Conservation (phyloP, 83 land plant species). For the Picea mariana region DNA sequence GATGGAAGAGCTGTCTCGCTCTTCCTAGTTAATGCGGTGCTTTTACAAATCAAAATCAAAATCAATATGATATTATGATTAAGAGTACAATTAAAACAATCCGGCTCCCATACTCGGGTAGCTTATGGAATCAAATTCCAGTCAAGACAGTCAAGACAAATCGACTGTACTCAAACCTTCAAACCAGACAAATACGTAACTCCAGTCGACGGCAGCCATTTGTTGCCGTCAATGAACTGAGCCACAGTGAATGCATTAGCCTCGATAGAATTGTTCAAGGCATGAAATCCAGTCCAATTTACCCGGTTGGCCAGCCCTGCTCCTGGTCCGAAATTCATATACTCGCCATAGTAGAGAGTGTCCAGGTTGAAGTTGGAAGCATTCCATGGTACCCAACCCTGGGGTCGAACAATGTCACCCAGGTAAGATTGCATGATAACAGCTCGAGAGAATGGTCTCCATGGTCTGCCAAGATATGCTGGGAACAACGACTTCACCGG, state of each 20-base stretch:
- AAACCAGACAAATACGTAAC: conserved; percentile 23
- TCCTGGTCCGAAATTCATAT: conserved; percentile 55
- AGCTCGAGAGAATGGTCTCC: conserved; percentile 7
- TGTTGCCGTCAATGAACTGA: conserved; percentile 42
- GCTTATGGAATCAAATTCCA: no score
- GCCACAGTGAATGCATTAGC: conserved; percentile 58
- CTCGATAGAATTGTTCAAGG: conserved; percentile 12
- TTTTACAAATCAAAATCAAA: no score
- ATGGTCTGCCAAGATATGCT: conserved; percentile 8
- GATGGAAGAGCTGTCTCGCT: no score
- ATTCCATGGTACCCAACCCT: conserved; percentile 12
- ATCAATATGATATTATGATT: no score
- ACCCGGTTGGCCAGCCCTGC: conserved; percentile 37
- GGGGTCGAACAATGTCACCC: not conserved
- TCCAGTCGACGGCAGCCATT: conserved; percentile 54
- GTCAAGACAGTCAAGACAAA: no score
- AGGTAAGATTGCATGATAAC: conserved; percentile 11
- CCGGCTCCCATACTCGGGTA: no score
- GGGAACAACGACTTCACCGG: not conserved
- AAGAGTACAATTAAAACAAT: no score
- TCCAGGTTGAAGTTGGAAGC: not conserved
- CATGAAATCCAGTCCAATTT: conserved; percentile 49
- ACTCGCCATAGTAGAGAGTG: conserved; percentile 52
- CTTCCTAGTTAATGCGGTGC: no score
- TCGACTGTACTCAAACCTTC: not conserved